phyloP scores from a whole-genome alignment of 2,329 filamentous ascomycete genomes.

The Monilinia polystroma region DNA sequence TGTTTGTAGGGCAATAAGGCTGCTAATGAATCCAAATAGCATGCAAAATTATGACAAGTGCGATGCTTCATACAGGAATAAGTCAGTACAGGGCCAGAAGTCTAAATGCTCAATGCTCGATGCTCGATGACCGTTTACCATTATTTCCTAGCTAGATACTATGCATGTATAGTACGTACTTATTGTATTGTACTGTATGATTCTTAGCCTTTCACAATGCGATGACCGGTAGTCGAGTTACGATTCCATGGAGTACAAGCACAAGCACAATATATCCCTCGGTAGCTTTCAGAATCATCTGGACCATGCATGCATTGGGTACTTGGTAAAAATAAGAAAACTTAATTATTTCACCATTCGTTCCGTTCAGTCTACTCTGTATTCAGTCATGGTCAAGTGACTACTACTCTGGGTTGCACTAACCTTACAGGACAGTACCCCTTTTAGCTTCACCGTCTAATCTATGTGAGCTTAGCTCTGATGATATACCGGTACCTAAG shows the following conservation, averaged over 20 bases:
- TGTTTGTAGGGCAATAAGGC: neutral
- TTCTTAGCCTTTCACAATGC: too few relatives aligned
- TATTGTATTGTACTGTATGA: neutral
- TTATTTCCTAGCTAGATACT: too few relatives aligned
- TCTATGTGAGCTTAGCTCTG: neutral
- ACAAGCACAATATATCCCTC: neutral
- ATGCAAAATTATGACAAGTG: neutral
- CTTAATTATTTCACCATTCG: neutral
- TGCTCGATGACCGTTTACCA: neutral
- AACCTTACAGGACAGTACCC: neutral
- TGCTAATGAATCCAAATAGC: neutral
- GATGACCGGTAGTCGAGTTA: neutral
- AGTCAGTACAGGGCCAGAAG: neutral
- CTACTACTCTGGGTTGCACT: neutral
- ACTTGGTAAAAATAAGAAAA: neutral
- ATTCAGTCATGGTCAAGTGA: too few relatives aligned
- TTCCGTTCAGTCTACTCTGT: too few relatives aligned
- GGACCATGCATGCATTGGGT: neutral
- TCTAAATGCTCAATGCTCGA: neutral
- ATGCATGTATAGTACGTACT: neutral
- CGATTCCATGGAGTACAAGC: neutral
- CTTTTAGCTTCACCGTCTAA: constrained; percentile 1
- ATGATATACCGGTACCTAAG: too few relatives aligned
- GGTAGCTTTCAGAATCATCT: neutral
- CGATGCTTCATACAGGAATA: too few relatives aligned